Conservation (phyloP, 768 basidiomycete species). For the Pisolithus sp. region DNA sequence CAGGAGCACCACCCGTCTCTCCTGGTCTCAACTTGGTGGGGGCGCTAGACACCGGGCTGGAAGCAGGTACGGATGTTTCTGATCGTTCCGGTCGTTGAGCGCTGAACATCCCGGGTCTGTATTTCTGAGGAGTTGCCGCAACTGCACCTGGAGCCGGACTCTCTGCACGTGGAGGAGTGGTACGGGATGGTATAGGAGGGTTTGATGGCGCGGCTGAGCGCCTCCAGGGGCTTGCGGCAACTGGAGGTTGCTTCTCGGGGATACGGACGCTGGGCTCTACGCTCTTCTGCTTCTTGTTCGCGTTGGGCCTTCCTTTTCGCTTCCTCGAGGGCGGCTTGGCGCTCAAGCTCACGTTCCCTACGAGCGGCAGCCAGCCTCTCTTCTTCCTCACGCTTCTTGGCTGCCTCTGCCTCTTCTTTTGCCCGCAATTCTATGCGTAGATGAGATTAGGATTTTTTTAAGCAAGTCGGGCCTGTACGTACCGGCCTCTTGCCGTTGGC, state of each 20-base stretch:
- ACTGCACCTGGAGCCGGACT: conserved; percentile 41
- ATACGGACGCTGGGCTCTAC: conserved; percentile 33
- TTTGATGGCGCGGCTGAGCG: conserved; percentile 10
- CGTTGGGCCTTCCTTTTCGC: conserved; percentile 56
- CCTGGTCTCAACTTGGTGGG: neutral
- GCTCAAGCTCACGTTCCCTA: conserved; percentile 45
- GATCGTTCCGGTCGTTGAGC: neutral
- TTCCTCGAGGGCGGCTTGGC: conserved; percentile 45
- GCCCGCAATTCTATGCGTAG: conserved; percentile 42
- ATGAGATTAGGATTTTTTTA: conserved; percentile 6
- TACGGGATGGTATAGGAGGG: conserved; percentile 18
- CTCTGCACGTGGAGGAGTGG: conserved; percentile 44
- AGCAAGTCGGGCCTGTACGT: conserved; percentile 14
- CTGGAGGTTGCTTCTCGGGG: conserved; percentile 26
- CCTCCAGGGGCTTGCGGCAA: conserved; percentile 23
- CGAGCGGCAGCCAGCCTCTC: conserved; percentile 47
- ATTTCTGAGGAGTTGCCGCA: conserved; percentile 32
- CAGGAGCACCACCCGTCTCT: conserved; percentile 10
- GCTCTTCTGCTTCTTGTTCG: conserved; percentile 64
- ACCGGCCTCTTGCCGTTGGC: conserved; percentile 47
- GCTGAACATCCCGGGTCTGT: conserved; percentile 28
- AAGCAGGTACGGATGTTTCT: neutral
- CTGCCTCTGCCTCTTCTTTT: conserved; percentile 50
- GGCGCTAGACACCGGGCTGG: neutral
- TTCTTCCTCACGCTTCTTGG: conserved; percentile 56